Evolutionary conservation across 225 moss, liverwort and hornwort genomes (phyloP), one percentile per base, ranked within the genome.

Genomic region (Pseudoscleropodium purum): DNA sequence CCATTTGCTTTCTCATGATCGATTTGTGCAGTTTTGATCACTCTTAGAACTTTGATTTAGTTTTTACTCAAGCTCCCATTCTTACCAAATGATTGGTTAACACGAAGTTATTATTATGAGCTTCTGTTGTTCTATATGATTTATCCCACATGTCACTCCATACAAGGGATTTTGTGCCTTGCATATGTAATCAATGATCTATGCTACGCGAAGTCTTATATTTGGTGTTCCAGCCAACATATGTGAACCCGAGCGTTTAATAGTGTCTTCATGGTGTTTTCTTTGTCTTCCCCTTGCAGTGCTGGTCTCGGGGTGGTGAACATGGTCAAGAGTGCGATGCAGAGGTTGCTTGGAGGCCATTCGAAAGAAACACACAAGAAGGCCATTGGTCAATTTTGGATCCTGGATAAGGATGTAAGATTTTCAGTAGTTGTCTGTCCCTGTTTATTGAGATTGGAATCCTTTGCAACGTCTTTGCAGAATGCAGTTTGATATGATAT

Each of bases 241-340:
- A 54, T 51, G 20, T 83, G 83, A 86, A 83, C 49, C 65, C 31
- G 83, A 83, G 66, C 59, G 64, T 77, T 57, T 84, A 11, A 33
- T 33, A 82, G 15, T 47, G 34, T 63, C 45, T 43, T 45, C 45
- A 34, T 82, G 45, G 37, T 90, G 37, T 83, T 59, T 91, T 73
- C 57, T 75, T 61, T 63, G 60, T 84, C 80, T 65, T 83, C 5
- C 34, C 30, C 83, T 91, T 74, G 83, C 92, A 98, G 98, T 96
- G 98, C 98, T 89, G 98, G 98, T 87, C 97, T 98, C 12, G 98
- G 98, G 73, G 97, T 98, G 89, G 92, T 98, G 89, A 94, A 91
- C 90, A 96, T 98, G 91, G 94, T 98, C 75, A 98, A 95, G 89
- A 93, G 96, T 88, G 97, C 98, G 26, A 94, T 96, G 91, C 95